Evolutionary conservation across 2,329 filamentous ascomycete species (phyloP).

Genomic region (Pseudogymnoascus sp.): DNA sequence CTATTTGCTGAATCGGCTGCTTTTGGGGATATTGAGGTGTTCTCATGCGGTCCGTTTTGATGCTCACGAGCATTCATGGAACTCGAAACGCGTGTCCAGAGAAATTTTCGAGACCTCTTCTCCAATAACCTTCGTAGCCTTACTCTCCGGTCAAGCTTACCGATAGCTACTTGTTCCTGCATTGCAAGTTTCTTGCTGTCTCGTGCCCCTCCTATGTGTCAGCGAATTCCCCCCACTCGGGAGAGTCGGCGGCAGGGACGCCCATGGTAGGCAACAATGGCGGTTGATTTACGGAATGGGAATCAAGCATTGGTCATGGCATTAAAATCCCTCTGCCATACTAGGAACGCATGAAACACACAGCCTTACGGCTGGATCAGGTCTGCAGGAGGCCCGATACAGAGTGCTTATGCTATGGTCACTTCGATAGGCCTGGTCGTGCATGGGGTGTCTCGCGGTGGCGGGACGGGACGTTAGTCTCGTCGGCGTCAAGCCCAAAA

Average conservation of each 20-base stretch:
- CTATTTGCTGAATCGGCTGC: neutral
- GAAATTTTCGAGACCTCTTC: neutral
- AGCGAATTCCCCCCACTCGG: neutral
- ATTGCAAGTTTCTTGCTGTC: neutral
- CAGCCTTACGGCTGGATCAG: neutral
- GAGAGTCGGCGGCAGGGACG: neutral
- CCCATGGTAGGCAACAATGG: neutral
- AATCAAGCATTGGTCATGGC: neutral
- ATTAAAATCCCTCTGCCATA: neutral
- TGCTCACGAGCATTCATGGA: neutral
- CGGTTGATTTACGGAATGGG: neutral
- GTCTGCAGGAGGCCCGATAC: neutral
- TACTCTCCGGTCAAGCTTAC: neutral
- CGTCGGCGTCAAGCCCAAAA: neutral
- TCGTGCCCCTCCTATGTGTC: neutral
- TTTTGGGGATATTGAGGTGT: neutral
- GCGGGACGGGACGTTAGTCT: conserved; percentile 6
- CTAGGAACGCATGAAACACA: neutral
- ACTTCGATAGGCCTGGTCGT: neutral
- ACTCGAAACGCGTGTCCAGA: neutral
- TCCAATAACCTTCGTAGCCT: neutral
- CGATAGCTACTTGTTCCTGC: neutral
- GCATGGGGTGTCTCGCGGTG: neutral
- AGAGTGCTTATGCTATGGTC: neutral
- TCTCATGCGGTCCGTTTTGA: neutral